Conservation (phyloP, 148 eudicot genomes). For the Heliamphora exappendiculata region DNA sequence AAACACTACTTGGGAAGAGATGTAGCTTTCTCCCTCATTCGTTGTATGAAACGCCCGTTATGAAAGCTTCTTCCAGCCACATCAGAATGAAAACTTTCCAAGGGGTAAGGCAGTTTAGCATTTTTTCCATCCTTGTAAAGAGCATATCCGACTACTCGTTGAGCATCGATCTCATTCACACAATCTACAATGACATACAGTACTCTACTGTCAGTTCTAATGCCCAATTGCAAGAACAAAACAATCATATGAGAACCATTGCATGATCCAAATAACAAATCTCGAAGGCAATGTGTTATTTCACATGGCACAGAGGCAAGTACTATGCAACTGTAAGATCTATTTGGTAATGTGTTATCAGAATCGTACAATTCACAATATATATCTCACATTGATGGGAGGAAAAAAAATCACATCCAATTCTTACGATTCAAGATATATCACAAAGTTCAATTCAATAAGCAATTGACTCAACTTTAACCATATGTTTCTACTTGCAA, state of each 20-base stretch:
- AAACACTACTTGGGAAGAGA: slow-evolving; percentile 50
- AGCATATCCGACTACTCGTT: slow-evolving; percentile 60
- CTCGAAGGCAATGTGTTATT: too few species aligned
- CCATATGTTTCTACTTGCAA: too few species aligned
- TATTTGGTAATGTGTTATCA: too few species aligned
- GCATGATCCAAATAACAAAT: neutral
- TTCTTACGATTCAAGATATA: too few species aligned
- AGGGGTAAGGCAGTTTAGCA: slow-evolving; percentile 54
- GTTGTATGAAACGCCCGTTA: slow-evolving; percentile 73
- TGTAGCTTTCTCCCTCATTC: slow-evolving; percentile 63
- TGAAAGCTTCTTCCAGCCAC: slow-evolving; percentile 79
- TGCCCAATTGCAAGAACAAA: neutral
- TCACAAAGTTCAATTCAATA: too few species aligned
- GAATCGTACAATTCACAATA: too few species aligned
- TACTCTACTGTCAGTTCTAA: neutral
- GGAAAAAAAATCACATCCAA: too few species aligned
- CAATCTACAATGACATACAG: slow-evolving; percentile 35
- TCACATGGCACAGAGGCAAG: too few species aligned
- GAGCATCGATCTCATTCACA: slow-evolving; percentile 63
- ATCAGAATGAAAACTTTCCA: slow-evolving; percentile 46
- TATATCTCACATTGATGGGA: too few species aligned
- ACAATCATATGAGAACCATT: neutral
- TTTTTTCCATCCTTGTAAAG: slow-evolving; percentile 62
- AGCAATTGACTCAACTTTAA: too few species aligned
- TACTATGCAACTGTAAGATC: too few species aligned